Percentiles rank a stretch among this genome's conserved stretches.
Conservation (phyloP, 164 flowering plant species). For the Macadamia integrifolia region DNA sequence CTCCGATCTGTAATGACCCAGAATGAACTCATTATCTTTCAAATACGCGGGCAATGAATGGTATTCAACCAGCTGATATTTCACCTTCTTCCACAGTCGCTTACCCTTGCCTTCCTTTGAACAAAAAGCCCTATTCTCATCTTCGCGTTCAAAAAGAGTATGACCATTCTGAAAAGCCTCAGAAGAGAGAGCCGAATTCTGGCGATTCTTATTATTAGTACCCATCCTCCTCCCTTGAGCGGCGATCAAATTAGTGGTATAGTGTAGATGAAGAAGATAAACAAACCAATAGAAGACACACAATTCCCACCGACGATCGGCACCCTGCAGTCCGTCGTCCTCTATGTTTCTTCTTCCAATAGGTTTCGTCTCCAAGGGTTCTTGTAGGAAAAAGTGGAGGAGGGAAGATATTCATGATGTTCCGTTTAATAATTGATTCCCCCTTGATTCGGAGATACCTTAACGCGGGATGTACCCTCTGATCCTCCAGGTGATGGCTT, state of each 20-base stretch:
- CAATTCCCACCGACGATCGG: too few species aligned
- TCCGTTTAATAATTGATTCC: too few species aligned
- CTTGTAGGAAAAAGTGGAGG: too few species aligned
- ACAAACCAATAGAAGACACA: not conserved
- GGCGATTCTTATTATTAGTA: conserved; percentile 1
- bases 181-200: conserved; percentile 13
- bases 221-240: conserved; percentile 24
- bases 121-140: not conserved
- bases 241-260: not conserved
- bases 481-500: too few species aligned
- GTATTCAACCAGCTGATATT: conserved; percentile 94
- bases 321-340: too few species aligned
- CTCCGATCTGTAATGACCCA: conserved; percentile 81
- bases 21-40: conserved; percentile 88
- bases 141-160: not conserved
- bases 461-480: too few species aligned
- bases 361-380: too few species aligned
- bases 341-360: too few species aligned
- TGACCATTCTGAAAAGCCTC: conserved; percentile 24
- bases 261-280: not conserved
- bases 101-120: conserved; percentile 67
- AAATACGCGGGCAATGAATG: conserved; percentile 81
- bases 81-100: conserved; percentile 87
- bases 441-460: too few species aligned
- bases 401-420: too few species aligned